These are phyloP conservation scores for Toxicodendron radicans DNA, from an alignment of 345 rosid genomes.

Conservation along the genomic window DNA sequence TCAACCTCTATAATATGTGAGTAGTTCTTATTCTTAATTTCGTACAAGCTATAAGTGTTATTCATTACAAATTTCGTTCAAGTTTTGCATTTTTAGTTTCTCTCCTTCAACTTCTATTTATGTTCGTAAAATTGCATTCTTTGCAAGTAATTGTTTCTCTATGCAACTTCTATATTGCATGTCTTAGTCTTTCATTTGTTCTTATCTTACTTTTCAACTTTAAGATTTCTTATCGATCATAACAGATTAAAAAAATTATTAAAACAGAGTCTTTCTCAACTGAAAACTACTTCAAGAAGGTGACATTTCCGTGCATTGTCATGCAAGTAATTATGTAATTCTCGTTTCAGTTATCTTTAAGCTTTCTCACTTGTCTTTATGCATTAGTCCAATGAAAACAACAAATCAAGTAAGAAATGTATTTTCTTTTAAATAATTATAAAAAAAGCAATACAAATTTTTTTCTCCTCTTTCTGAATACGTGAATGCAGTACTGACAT, in stretches of 20 bases:
- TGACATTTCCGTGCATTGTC: slow-evolving; percentile 31
- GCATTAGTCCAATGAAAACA: neutral
- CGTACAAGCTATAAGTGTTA: neutral
- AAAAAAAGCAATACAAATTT: neutral
- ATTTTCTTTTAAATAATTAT: neutral
- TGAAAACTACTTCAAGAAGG: slow-evolving; percentile 30
- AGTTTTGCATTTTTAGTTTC: neutral
- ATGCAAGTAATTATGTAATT: slow-evolving; percentile 25
- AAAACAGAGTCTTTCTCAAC: slow-evolving; percentile 1
- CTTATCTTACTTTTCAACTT: neutral
- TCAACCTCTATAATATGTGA: slow-evolving; percentile 3
- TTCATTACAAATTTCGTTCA: neutral
- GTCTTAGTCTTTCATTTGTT: slow-evolving; percentile 13
- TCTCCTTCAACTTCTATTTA: neutral
- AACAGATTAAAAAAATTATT: neutral
- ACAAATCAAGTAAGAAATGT: neutral
- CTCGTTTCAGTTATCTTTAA: neutral
- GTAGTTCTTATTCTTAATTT: neutral
- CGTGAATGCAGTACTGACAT: neutral
- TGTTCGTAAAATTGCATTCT: neutral
- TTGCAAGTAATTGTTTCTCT: neutral
- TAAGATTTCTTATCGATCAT: too few relatives aligned
- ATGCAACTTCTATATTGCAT: neutral
- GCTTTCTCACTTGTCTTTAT: neutral
- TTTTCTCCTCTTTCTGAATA: neutral